These are phyloP conservation scores for Scutellaria baicalensis DNA, from an alignment of 257 asterid species.

Conservation along the genomic window DNA sequence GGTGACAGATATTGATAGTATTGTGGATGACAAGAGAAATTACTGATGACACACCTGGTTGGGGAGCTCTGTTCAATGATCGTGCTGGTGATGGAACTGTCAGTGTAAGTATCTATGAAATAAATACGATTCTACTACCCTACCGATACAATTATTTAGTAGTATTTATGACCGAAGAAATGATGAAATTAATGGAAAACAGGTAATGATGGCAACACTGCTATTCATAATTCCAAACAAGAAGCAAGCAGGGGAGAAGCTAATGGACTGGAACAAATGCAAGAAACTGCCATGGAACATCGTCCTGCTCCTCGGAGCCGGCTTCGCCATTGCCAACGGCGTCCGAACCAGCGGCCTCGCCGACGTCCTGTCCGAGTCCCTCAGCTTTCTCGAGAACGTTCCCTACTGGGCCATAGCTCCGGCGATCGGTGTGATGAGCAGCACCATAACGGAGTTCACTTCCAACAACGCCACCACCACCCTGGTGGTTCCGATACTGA, in stretches of 20 bases:
- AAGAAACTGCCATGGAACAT: slow-evolving; percentile 86
- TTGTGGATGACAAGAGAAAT: slow-evolving; percentile 94
- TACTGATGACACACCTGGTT: slow-evolving; percentile 87
- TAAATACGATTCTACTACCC: too few relatives aligned
- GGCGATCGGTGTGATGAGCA: slow-evolving; percentile 50
- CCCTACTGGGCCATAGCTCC: slow-evolving; percentile 85
- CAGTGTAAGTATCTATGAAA: slow-evolving; percentile 61
- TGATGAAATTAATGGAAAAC: too few relatives aligned
- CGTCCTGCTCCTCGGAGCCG: slow-evolving; percentile 73
- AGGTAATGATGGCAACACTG: slow-evolving; percentile 92
- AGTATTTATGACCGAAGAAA: too few relatives aligned
- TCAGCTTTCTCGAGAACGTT: slow-evolving; percentile 46
- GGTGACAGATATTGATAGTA: slow-evolving; percentile 41
- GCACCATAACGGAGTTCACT: slow-evolving; percentile 68
- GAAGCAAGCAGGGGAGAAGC: slow-evolving; percentile 66
- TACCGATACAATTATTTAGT: too few relatives aligned
- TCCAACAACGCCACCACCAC: slow-evolving; percentile 85
- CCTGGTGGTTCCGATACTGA: slow-evolving; percentile 54
- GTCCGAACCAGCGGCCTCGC: slow-evolving; percentile 83
- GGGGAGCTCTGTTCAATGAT: slow-evolving; percentile 73
- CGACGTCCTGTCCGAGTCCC: slow-evolving; percentile 44
- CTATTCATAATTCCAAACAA: slow-evolving; percentile 80
- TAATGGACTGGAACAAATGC: slow-evolving; percentile 99
- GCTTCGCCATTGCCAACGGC: slow-evolving; percentile 88
- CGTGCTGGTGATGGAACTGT: slow-evolving; percentile 95